phyloP scores from a whole-genome alignment of 768 basidiomycete genomes.

The Tulasnella sp. region DNA sequence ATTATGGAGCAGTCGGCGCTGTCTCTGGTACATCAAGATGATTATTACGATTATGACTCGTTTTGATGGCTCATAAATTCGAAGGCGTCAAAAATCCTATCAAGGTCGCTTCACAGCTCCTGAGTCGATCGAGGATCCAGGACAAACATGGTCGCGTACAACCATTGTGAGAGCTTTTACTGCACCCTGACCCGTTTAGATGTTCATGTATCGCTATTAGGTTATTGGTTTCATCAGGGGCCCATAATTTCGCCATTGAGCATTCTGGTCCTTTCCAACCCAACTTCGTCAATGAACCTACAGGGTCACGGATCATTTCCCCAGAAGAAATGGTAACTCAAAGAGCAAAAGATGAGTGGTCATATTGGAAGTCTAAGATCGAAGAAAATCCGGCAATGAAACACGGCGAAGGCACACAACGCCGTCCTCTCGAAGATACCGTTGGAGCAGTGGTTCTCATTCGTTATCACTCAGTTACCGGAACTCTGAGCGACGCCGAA shows the following conservation, averaged over 20 bases:
- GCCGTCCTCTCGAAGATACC: constrained; percentile 47
- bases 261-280: too few species aligned
- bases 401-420: not conserved
- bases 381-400: constrained; percentile 17
- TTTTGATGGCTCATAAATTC: not conserved
- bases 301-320: constrained; percentile 27
- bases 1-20: constrained; percentile 67
- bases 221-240: constrained; percentile 50
- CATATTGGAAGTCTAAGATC: constrained; percentile 43
- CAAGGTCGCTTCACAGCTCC: constrained; percentile 40
- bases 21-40: constrained; percentile 41
- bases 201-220: constrained; percentile 25
- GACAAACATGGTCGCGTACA: constrained; percentile 51
- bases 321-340: constrained; percentile 38
- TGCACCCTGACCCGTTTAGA: constrained; percentile 1
- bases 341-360: constrained; percentile 42
- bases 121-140: constrained; percentile 38
- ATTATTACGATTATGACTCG: not conserved
- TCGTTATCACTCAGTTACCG: too few species aligned
- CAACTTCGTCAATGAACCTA: too few species aligned
- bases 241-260: constrained; percentile 39
- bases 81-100: constrained; percentile 63
- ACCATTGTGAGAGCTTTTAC: constrained; percentile 40
- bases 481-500: constrained; percentile 21
- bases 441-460: constrained; percentile 64